Conservation (phyloP, 2,329 filamentous ascomycete genomes). For the Fusarium pininemorale region DNA sequence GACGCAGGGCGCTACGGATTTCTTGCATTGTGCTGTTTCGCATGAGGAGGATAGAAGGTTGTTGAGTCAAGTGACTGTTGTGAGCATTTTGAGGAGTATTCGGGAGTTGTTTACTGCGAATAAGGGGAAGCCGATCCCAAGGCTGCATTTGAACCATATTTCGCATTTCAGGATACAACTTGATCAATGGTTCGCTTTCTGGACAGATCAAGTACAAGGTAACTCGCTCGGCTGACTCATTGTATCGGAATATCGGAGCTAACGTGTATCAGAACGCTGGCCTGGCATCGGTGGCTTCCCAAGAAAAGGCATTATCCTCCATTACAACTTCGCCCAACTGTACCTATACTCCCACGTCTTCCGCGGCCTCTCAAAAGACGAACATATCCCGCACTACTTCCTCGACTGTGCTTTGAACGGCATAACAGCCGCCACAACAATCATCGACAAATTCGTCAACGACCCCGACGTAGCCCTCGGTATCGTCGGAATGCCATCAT, state of each 20-base stretch:
- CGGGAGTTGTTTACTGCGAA: conserved; percentile 65
- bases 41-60: conserved; percentile 64
- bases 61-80: conserved; percentile 64
- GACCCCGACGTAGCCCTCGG: conserved; percentile 52
- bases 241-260: background rate
- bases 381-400: conserved; percentile 43
- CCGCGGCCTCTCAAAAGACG: conserved; percentile 44
- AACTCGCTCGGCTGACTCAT: background rate
- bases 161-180: conserved; percentile 45
- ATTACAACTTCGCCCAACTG: conserved; percentile 52
- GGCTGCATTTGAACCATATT: conserved; percentile 60
- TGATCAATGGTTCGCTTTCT: conserved; percentile 48
- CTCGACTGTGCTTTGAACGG: conserved; percentile 41
- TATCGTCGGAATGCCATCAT: conserved; percentile 56
- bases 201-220: conserved; percentile 45
- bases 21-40: conserved; percentile 58
- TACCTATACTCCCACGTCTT: conserved; percentile 53
- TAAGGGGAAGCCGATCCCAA: conserved; percentile 59
- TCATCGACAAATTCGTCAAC: conserved; percentile 52
- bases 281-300: conserved; percentile 48
- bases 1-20: conserved; percentile 63
- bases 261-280: conserved; percentile 44
- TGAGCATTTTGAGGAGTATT: conserved; percentile 65
- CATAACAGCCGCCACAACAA: conserved; percentile 50
- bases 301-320: conserved; percentile 48